Evolutionary conservation across 2,329 filamentous ascomycete species (phyloP).

Genomic region (Aspergillus sp.): DNA sequence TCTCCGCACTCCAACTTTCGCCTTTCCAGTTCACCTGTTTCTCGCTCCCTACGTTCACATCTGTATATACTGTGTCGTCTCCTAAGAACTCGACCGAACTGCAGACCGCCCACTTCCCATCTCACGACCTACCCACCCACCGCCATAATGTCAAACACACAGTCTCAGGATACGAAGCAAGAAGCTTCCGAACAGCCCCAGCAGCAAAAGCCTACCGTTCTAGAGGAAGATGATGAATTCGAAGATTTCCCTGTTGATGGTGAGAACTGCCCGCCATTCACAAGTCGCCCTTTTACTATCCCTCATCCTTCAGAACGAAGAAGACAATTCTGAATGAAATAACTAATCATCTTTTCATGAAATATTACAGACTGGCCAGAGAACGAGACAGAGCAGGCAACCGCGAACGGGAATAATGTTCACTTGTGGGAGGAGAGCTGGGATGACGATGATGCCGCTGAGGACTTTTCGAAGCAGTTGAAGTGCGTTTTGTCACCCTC

Average conservation of each 20-base stretch:
- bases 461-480: conserved; percentile 93
- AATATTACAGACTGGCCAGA: conserved; percentile 75
- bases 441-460: conserved; percentile 96
- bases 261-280: conserved; percentile 38
- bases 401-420: conserved; percentile 58
- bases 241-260: conserved; percentile 98
- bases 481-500: conserved; percentile 62
- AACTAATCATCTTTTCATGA: not conserved
- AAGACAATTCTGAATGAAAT: not conserved
- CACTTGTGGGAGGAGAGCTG: conserved; percentile 99
- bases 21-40: not conserved
- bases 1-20: not conserved
- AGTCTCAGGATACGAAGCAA: conserved; percentile 35
- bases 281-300: not conserved
- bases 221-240: conserved; percentile 98
- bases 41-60: not conserved
- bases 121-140: not conserved
- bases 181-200: conserved; percentile 48
- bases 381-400: conserved; percentile 72
- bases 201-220: conserved; percentile 65
- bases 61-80: not conserved
- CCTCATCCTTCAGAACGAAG: not conserved
- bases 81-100: too few species aligned
- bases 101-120: not conserved
- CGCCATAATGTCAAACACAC: conserved; percentile 48